Evolutionary conservation across 768 basidiomycete genomes (phyloP).

Genomic region (Pleurotus tuber-regium): DNA sequence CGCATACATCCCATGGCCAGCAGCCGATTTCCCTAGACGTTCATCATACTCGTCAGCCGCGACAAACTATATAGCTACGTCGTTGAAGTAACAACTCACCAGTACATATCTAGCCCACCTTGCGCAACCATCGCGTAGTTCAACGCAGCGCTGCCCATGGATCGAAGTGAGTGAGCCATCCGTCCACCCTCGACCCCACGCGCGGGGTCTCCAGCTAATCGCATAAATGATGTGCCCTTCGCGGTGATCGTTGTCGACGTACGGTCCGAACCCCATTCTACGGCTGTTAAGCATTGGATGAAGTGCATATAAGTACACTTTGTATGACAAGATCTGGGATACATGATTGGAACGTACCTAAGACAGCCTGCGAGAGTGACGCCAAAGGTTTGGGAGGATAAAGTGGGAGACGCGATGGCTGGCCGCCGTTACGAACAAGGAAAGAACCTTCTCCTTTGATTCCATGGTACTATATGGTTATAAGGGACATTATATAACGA

Average conservation of each 20-base stretch:
- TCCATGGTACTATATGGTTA: constrained; percentile 61
- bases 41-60: neutral
- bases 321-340: no score
- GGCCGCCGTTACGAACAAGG: constrained; percentile 49
- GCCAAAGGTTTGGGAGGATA: constrained; percentile 57
- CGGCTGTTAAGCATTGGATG: constrained; percentile 36
- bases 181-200: constrained; percentile 65
- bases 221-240: constrained; percentile 67
- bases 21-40: constrained; percentile 73
- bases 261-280: constrained; percentile 91
- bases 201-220: constrained; percentile 69
- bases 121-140: constrained; percentile 86
- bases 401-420: constrained; percentile 64
- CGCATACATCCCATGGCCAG: constrained; percentile 88
- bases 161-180: constrained; percentile 85
- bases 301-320: no score
- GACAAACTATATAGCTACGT: constrained; percentile 10
- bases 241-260: constrained; percentile 44
- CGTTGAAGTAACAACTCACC: constrained; percentile 48
- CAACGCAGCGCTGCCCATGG: constrained; percentile 80
- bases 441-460: constrained; percentile 78
- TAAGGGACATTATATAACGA: neutral
- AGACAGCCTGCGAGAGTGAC: constrained; percentile 67
- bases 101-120: constrained; percentile 85
- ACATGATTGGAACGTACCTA: constrained; percentile 42